Conservation (phyloP, 164 flowering plant species). For the Magnolia sinica region DNA sequence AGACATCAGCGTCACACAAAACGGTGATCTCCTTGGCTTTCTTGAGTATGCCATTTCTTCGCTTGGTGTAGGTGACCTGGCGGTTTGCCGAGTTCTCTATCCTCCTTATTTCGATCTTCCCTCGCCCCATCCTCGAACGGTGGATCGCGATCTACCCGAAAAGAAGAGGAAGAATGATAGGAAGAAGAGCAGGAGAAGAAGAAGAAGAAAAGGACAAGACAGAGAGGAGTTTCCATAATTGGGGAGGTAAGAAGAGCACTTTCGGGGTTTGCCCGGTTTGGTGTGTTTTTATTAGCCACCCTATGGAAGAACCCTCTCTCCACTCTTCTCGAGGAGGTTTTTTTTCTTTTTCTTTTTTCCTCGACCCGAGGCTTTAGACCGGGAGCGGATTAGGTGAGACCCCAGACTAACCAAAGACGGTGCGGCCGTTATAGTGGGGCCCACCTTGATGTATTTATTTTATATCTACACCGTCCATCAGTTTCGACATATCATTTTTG, state of each 20-base stretch:
- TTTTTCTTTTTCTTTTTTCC: not conserved
- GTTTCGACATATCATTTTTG: no score
- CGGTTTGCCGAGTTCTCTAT: conserved; percentile 7
- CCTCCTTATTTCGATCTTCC: conserved; percentile 7
- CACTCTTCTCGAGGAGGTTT: not conserved
- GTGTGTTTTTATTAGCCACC: not conserved
- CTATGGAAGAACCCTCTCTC: not conserved
- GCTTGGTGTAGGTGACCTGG: conserved; percentile 6
- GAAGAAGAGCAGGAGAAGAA: not conserved
- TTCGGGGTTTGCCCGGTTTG: not conserved
- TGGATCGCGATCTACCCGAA: not conserved
- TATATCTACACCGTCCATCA: no score
- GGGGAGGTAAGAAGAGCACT: not conserved
- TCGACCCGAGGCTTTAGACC: not conserved
- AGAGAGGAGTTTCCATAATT: not conserved
- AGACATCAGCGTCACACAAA: conserved; percentile 2
- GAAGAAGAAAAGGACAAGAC: not conserved
- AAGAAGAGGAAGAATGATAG: no score
- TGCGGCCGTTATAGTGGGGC: no score
- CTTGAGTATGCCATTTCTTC: conserved; percentile 8
- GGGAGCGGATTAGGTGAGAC: no score
- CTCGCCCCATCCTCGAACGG: conserved; percentile 1
- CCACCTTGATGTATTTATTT: no score
- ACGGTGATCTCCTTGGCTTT: conserved; percentile 7
- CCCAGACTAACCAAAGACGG: no score